Evolutionary conservation across 148 eudicot genomes (phyloP).

Genomic region (Spergularia marina): DNA sequence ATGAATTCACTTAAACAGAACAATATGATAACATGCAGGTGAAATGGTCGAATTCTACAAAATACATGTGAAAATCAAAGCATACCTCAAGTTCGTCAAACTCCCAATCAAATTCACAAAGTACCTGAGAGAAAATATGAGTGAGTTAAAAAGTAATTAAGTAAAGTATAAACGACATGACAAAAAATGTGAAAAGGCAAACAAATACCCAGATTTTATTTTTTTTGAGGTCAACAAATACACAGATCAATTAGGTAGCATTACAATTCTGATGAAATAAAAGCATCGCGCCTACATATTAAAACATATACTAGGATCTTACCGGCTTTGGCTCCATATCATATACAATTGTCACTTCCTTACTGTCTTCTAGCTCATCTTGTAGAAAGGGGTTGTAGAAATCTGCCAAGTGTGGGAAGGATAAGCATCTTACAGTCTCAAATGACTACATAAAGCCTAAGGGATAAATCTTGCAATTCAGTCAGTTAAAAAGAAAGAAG

Average conservation of each 20-base stretch:
- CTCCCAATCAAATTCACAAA: constrained; percentile 95
- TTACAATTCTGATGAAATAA: neutral
- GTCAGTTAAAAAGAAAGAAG: neutral
- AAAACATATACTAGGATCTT: constrained; percentile 22
- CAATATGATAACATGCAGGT: neutral
- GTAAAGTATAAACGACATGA: constrained; percentile 1
- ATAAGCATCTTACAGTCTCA: constrained; percentile 11
- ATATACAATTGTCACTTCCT: constrained; percentile 61
- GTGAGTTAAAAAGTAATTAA: neutral
- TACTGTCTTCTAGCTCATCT: constrained; percentile 90
- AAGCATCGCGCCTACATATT: neutral
- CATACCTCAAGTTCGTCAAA: constrained; percentile 88
- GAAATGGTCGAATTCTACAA: neutral
- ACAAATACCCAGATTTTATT: neutral
- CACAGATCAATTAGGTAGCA: neutral
- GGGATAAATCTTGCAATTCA: neutral
- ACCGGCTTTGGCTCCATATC: constrained; percentile 81
- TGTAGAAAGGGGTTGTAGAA: constrained; percentile 79
- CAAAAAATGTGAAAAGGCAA: neutral
- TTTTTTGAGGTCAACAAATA: too few relatives aligned
- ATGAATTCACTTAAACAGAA: neutral
- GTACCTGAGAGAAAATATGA: constrained; percentile 43
- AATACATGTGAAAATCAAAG: neutral
- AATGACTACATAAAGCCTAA: neutral
- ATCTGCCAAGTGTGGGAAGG: constrained; percentile 47